Conservation (phyloP, 2,329 filamentous ascomycete genomes). For the Alternaria conjuncta region DNA sequence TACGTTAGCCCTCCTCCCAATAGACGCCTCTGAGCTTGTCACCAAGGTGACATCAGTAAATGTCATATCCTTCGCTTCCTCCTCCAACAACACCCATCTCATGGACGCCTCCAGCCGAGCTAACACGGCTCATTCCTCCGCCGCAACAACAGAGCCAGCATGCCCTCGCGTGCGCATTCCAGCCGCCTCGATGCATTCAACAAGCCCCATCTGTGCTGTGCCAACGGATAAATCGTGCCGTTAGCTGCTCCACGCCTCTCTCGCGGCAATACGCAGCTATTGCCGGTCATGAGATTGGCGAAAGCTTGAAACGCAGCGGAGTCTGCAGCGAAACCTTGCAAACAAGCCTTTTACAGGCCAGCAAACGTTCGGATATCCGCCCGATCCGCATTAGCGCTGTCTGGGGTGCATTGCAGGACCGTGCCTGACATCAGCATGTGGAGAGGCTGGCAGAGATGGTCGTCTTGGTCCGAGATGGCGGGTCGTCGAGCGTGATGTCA, state of each 20-base stretch:
- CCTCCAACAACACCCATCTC: background rate
- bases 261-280: background rate
- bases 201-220: background rate
- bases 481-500: slow-evolving; percentile 17
- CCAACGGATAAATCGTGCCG: slow-evolving; percentile 12
- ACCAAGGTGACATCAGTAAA: background rate
- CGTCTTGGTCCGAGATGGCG: background rate
- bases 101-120: background rate
- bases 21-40: background rate
- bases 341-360: background rate
- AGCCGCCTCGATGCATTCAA: background rate
- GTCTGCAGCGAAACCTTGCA: background rate
- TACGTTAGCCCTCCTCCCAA: background rate
- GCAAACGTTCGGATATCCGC: background rate
- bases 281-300: slow-evolving; percentile 10
- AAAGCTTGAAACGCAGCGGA: background rate
- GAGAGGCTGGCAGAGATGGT: background rate
- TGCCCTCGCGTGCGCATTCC: background rate
- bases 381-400: slow-evolving; percentile 4
- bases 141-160: background rate
- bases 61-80: background rate
- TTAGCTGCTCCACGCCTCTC: background rate
- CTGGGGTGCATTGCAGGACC: slow-evolving; percentile 14
- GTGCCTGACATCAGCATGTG: slow-evolving; percentile 14
- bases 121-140: background rate